Base-by-base conservation (phyloP, 352 stramenopile genomes). In the Globisporangium perplexum region DNA sequence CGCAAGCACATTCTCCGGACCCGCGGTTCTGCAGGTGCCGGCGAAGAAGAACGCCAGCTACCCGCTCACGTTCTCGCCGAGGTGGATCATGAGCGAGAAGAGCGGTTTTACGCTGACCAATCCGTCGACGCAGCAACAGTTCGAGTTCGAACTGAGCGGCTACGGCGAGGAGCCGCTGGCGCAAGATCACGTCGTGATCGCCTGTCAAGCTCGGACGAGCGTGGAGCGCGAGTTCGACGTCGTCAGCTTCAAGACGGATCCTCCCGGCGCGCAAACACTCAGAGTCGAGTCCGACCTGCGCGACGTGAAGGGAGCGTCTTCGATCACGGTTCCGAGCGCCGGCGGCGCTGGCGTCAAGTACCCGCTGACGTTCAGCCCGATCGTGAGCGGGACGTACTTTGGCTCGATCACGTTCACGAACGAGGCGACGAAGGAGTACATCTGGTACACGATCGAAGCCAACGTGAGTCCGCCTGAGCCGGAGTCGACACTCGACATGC, bases 401-500 rank as follows among this genome's bases (percentile, higher is more conserved):
- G 94, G 94, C 7, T 93, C 83, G 8, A 77, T 98, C 47, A 97
- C 88, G 14, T 98, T 98, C 56, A 97, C 78, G 12, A 92, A 95
- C 51, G 60, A 74, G 30, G 50, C 56, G 8, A 91, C 77, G 22
- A 79, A 71, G n/a, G 77, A 91, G 53, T 96, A 88, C 55, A 60
- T 91, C 10, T 98, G 94, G 94, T 98, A 97, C 66, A 98, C 94
- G 14, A 78, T 98, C 5, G 86, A 97, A 57, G 88, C 96, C 12
- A 76, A 78, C 2, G 87, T 93, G 4, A 72, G 66, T 44, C 76
- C 81, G 6, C 85, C 85, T 0, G 69, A 83, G 15, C 82, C 84
- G 0, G 86, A 96, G 57, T 67, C 71, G 7, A 94, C 74, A 17
- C 64, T 98, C 1, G 83, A 94, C 17, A 95, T 98, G 70, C 59